phyloP scores from a whole-genome alignment of 148 eudicot species.

The Rheum nobile region DNA sequence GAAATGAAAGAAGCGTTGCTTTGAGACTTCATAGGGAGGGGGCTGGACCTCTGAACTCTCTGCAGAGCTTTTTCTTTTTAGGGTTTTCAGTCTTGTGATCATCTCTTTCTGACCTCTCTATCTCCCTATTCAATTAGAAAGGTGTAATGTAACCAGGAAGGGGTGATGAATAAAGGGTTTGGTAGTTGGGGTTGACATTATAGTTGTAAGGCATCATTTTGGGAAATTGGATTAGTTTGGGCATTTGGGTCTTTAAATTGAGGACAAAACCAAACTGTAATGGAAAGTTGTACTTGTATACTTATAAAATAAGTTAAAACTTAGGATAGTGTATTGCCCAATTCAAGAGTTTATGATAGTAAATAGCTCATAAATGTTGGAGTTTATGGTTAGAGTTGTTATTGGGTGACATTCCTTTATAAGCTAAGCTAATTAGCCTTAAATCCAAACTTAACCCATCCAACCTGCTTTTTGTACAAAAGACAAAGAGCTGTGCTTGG shows the following conservation, averaged over 20 bases:
- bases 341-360: too few species aligned
- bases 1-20: not conserved
- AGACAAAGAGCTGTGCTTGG: not conserved
- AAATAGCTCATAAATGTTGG: too few species aligned
- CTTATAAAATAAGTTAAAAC: not conserved
- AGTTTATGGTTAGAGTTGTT: too few species aligned
- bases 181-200: constrained; percentile 2
- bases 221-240: not conserved
- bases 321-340: too few species aligned
- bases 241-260: constrained; percentile 1
- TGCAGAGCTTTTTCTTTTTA: not conserved
- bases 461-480: not conserved
- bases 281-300: not conserved
- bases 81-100: constrained; percentile 6
- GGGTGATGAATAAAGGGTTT: not conserved
- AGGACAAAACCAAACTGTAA: not conserved
- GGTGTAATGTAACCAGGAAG: constrained; percentile 1
- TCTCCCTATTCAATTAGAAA: not conserved
- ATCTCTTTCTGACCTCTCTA: not conserved
- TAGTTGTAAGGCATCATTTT: not conserved
- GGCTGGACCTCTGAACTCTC: constrained; percentile 4
- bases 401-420: too few species aligned
- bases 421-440: too few species aligned
- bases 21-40: constrained; percentile 1
- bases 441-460: too few species aligned